A percentile compares a stretch with the other conserved stretches of the same genome.
Evolutionary conservation across 495 filamentous ascomycete species (phyloP).

Genomic region (Penicillium arizonense): DNA sequence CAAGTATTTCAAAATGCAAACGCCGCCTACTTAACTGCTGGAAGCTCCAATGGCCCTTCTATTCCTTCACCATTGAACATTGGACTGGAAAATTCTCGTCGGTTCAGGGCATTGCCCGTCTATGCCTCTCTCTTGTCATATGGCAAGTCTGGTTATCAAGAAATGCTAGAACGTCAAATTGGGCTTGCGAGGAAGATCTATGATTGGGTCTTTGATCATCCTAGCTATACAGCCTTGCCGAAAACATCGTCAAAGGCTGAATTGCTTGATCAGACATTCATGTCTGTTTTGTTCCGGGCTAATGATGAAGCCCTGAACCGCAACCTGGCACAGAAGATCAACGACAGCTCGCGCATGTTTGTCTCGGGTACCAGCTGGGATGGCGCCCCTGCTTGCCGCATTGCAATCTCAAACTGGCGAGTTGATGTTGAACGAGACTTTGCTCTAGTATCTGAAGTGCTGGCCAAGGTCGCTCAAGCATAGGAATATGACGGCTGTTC

Average conservation of each 20-base stretch:
- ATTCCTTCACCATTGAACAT: conserved; percentile 85
- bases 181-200: conserved; percentile 67
- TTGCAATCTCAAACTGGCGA: conserved; percentile 85
- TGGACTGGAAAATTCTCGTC: conserved; percentile 86
- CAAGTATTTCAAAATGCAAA: conserved; percentile 80
- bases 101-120: conserved; percentile 85
- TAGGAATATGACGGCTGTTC: no score
- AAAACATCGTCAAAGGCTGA: conserved; percentile 28
- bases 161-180: conserved; percentile 72
- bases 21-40: conserved; percentile 72
- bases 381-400: conserved; percentile 65
- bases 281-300: conserved; percentile 80
- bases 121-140: conserved; percentile 79
- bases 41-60: conserved; percentile 22
- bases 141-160: conserved; percentile 65
- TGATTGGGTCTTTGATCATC: conserved; percentile 54
- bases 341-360: conserved; percentile 71
- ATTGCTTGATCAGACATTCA: conserved; percentile 55
- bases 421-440: conserved; percentile 39
- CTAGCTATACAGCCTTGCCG: conserved; percentile 67
- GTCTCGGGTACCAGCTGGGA: conserved; percentile 81
- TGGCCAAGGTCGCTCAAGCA: conserved; percentile 27
- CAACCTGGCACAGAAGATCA: conserved; percentile 65
- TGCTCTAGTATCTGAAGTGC: conserved; percentile 32
- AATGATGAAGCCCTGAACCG: conserved; percentile 65